phyloP scores from a whole-genome alignment of 192 early-diverging fungal species.

The Coemansia sp. region DNA sequence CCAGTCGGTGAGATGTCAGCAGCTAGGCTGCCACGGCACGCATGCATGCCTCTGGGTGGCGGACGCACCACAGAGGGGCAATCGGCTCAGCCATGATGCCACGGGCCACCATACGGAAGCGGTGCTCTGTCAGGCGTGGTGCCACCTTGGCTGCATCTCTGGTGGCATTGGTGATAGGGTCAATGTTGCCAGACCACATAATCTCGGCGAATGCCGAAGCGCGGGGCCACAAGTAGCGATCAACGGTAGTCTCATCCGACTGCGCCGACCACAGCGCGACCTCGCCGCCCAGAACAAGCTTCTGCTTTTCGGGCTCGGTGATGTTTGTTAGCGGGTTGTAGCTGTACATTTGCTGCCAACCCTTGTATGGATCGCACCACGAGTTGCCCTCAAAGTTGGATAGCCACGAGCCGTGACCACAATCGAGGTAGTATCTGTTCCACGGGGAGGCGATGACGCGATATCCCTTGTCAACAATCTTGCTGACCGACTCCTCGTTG shows the following conservation, averaged over 20 bases:
- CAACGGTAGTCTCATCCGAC: slow-evolving; percentile 57
- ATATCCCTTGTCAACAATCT: slow-evolving; percentile 59
- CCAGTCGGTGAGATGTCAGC: not conserved
- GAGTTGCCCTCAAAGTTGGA: slow-evolving; percentile 61
- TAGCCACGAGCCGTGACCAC: slow-evolving; percentile 72
- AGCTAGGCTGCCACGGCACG: slow-evolving; percentile 14
- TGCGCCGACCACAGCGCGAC: slow-evolving; percentile 69
- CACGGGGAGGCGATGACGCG: slow-evolving; percentile 59
- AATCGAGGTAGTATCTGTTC: slow-evolving; percentile 71
- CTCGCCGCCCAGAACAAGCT: slow-evolving; percentile 65
- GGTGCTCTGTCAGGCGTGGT: slow-evolving; percentile 63
- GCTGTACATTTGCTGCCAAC: slow-evolving; percentile 67
- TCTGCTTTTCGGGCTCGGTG: slow-evolving; percentile 53
- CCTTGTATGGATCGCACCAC: slow-evolving; percentile 71
- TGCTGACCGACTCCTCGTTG: slow-evolving; percentile 54
- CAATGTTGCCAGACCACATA: slow-evolving; percentile 66
- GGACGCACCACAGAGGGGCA: slow-evolving; percentile 68
- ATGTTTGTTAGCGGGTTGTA: slow-evolving; percentile 61
- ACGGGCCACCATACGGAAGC: slow-evolving; percentile 65
- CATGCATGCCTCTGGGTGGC: slow-evolving; percentile 49
- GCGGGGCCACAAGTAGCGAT: slow-evolving; percentile 66
- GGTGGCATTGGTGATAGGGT: slow-evolving; percentile 47
- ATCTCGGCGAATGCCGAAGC: slow-evolving; percentile 65
- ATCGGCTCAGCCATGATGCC: slow-evolving; percentile 65
- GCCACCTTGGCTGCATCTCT: slow-evolving; percentile 59